Percentiles rank a stretch among this genome's conserved stretches.
Conservation (phyloP, 1,284 basidiomycete genomes). For the Melampsora americana region DNA sequence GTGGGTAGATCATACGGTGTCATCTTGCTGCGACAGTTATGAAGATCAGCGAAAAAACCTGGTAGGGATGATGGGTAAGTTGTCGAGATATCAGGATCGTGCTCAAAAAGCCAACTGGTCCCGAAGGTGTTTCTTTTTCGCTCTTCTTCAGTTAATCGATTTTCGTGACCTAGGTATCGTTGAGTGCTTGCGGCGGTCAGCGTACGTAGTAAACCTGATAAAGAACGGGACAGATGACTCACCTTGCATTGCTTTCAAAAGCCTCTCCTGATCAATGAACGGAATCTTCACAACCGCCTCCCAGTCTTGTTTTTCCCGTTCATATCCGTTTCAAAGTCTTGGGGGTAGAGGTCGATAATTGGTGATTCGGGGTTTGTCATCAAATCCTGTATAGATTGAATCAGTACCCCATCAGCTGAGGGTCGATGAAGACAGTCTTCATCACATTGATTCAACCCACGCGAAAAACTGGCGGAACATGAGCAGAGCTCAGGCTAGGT, state of each 20-base stretch:
- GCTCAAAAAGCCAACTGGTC: conserved; percentile 74
- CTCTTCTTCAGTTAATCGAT: conserved; percentile 74
- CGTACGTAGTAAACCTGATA: background rate
- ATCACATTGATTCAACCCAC: background rate
- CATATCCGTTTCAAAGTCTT: conserved; percentile 83
- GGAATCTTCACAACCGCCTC: conserved; percentile 99
- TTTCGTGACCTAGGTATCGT: conserved; percentile 59
- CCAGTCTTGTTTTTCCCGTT: conserved; percentile 99
- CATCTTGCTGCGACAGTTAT: conserved; percentile 73
- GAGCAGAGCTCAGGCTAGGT: conserved; percentile 80
- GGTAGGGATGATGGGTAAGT: conserved; percentile 83
- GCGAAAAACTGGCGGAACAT: conserved; percentile 75
- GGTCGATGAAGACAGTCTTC: background rate
- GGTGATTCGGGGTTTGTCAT: conserved; percentile 83
- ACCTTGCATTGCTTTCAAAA: conserved; percentile 76
- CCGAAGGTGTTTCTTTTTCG: conserved; percentile 72
- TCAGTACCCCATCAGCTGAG: background rate
- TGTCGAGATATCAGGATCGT: conserved; percentile 59
- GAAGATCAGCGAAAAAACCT: conserved; percentile 89
- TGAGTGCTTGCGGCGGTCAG: background rate
- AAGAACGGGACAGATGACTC: background rate
- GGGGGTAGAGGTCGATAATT: conserved; percentile 91
- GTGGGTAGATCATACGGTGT: conserved; percentile 76
- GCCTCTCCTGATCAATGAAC: conserved; percentile 81
- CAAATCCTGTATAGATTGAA: conserved; percentile 69